A percentile compares a stretch with the other conserved stretches of the same genome.
These are phyloP conservation scores for Laguncularia racemosa DNA, from an alignment of 345 rosid genomes.

Conservation along the genomic window DNA sequence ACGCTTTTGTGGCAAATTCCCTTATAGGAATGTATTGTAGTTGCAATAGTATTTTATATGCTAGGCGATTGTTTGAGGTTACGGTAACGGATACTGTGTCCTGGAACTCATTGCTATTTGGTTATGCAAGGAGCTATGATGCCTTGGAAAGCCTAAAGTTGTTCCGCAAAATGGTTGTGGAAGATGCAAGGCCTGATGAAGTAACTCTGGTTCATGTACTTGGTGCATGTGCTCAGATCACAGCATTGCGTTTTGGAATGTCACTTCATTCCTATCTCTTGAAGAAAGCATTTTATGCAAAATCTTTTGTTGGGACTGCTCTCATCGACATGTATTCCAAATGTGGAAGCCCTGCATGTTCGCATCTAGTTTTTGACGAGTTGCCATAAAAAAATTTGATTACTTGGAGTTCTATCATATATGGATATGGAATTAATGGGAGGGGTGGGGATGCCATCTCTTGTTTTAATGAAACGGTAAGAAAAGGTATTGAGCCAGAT, in stretches of 20 bases:
- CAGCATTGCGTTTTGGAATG: slow-evolving; percentile 24
- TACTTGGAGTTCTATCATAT: slow-evolving; percentile 20
- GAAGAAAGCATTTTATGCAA: slow-evolving; percentile 15
- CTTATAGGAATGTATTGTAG: slow-evolving; percentile 19
- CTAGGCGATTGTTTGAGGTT: slow-evolving; percentile 18
- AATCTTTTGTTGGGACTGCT: slow-evolving; percentile 14
- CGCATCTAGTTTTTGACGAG: slow-evolving; percentile 11
- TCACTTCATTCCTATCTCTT: slow-evolving; percentile 16
- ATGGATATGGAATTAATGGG: slow-evolving; percentile 20
- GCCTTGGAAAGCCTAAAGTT: slow-evolving; percentile 20
- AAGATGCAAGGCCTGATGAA: slow-evolving; percentile 15
- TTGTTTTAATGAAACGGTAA: slow-evolving; percentile 14
- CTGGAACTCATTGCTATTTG: slow-evolving; percentile 23
- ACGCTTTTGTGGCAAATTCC: slow-evolving; percentile 14
- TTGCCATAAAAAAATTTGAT: slow-evolving; percentile 12
- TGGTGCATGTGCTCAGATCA: slow-evolving; percentile 19
- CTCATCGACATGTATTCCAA: slow-evolving; percentile 20
- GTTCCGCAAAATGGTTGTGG: slow-evolving; percentile 19
- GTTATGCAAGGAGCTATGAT: slow-evolving; percentile 14
- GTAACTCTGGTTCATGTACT: slow-evolving; percentile 17
- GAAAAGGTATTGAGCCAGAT: slow-evolving; percentile 12
- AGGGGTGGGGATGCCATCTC: slow-evolving; percentile 18
- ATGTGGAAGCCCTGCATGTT: slow-evolving; percentile 21
- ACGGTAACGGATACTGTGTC: slow-evolving; percentile 11
- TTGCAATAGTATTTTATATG: slow-evolving; percentile 10